Evolutionary conservation across 2,329 filamentous ascomycete genomes (phyloP).

Genomic region (Alternaria tenuissima): DNA sequence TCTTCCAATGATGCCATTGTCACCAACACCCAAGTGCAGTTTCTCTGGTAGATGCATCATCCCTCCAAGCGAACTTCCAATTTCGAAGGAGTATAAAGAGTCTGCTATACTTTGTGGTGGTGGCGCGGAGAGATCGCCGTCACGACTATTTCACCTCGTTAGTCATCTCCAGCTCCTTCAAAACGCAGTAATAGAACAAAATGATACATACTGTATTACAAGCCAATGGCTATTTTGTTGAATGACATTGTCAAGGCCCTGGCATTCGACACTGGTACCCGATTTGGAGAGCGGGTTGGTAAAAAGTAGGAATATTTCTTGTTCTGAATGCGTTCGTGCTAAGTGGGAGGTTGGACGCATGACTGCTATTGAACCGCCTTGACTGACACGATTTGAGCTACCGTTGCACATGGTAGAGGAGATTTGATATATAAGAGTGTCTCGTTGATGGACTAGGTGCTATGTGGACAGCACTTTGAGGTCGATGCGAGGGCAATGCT

Average conservation of each 20-base stretch:
- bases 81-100: constrained; percentile 39
- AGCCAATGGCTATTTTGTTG: constrained; percentile 32
- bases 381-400: constrained; percentile 36
- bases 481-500: not conserved
- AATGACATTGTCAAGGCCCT: constrained; percentile 26
- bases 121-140: constrained; percentile 40
- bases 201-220: constrained; percentile 41
- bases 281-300: constrained; percentile 32
- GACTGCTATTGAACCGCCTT: constrained; percentile 50
- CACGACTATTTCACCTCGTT: constrained; percentile 22
- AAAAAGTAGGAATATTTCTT: constrained; percentile 41
- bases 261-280: constrained; percentile 40
- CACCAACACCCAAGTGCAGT: constrained; percentile 44
- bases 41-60: constrained; percentile 29
- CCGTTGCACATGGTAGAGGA: constrained; percentile 41
- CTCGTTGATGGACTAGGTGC: not conserved
- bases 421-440: not conserved
- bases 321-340: constrained; percentile 11
- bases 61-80: constrained; percentile 12
- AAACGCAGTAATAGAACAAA: not conserved
- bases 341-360: constrained; percentile 31
- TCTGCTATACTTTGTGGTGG: constrained; percentile 3
- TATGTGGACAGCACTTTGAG: not conserved
- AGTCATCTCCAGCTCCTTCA: constrained; percentile 1
- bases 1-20: constrained; percentile 44